Conservation (phyloP, 805 yeast species). For the Jamesozyma lodderae region DNA sequence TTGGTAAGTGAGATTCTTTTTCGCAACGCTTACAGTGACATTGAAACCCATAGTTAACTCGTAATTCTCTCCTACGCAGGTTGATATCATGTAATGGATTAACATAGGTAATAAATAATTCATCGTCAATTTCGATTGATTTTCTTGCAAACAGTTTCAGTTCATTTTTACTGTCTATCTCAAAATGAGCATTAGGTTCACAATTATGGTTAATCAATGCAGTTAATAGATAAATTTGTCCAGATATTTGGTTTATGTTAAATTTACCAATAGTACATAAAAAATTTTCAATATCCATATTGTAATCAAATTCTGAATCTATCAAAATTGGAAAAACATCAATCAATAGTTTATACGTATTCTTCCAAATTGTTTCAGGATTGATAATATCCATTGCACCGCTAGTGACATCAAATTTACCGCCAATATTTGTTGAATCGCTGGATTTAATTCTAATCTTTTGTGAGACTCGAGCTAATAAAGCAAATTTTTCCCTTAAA, state of each 20-base stretch:
- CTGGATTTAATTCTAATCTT: conserved; percentile 51
- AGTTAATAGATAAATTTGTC: conserved; percentile 50
- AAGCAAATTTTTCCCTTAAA: conserved; percentile 39
- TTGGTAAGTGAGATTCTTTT: conserved; percentile 33
- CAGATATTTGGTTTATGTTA: conserved; percentile 64
- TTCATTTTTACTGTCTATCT: conserved; percentile 38
- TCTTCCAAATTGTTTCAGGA: conserved; percentile 40
- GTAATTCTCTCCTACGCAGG: conserved; percentile 53
- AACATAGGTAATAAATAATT: conserved; percentile 60
- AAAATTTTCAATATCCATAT: conserved; percentile 43
- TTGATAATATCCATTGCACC: conserved; percentile 40
- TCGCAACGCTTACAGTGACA: conserved; percentile 63
- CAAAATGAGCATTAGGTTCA: conserved; percentile 56
- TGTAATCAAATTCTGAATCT: conserved; percentile 8
- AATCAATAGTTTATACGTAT: conserved; percentile 44
- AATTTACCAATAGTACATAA: conserved; percentile 59
- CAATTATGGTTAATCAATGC: conserved; percentile 74
- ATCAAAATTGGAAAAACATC: conserved; percentile 36
- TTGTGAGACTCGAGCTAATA: conserved; percentile 66
- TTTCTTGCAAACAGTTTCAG: conserved; percentile 52
- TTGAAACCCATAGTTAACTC: conserved; percentile 72
- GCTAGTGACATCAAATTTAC: conserved; percentile 35
- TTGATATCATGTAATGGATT: conserved; percentile 54
- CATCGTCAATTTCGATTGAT: conserved; percentile 55
- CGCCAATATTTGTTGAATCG: conserved; percentile 39